Conservation (phyloP, 306 rosid species). For the Sicyos edulis region DNA sequence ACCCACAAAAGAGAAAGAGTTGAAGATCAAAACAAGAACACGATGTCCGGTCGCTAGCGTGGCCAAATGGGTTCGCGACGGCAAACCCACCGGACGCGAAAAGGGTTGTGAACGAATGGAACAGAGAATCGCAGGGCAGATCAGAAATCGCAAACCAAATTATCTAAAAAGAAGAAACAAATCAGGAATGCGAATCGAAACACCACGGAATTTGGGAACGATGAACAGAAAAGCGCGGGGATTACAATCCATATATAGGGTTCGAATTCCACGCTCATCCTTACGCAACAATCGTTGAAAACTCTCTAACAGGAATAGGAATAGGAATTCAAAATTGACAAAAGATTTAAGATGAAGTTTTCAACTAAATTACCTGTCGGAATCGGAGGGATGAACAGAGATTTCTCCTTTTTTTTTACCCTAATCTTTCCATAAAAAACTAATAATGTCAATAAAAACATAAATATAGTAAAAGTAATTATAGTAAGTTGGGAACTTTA, state of each 20-base stretch:
- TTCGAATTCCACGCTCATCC: background rate
- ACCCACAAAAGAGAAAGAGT: conserved; percentile 16
- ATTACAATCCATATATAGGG: conserved; percentile 17
- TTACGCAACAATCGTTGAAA: background rate
- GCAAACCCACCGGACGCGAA: conserved; percentile 14
- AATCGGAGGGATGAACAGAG: background rate
- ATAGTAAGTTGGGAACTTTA: no score
- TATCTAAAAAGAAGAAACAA: conserved; percentile 11
- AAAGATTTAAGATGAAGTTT: background rate
- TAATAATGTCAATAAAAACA: no score
- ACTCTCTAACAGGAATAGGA: background rate
- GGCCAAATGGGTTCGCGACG: background rate
- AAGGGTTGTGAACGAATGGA: conserved; percentile 1
- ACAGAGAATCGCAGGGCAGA: background rate
- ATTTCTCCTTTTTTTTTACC: background rate
- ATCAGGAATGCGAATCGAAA: background rate
- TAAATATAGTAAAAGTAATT: no score
- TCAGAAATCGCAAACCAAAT: background rate
- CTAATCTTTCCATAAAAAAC: background rate
- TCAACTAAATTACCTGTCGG: conserved; percentile 10
- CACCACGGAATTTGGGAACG: conserved; percentile 4
- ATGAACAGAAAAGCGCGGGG: conserved; percentile 24
- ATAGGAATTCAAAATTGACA: background rate
- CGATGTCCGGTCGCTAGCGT: background rate
- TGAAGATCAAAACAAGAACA: conserved; percentile 8